Base-by-base conservation (phyloP, 2,329 filamentous ascomycete species). In the Colletotrichum scovillei region DNA sequence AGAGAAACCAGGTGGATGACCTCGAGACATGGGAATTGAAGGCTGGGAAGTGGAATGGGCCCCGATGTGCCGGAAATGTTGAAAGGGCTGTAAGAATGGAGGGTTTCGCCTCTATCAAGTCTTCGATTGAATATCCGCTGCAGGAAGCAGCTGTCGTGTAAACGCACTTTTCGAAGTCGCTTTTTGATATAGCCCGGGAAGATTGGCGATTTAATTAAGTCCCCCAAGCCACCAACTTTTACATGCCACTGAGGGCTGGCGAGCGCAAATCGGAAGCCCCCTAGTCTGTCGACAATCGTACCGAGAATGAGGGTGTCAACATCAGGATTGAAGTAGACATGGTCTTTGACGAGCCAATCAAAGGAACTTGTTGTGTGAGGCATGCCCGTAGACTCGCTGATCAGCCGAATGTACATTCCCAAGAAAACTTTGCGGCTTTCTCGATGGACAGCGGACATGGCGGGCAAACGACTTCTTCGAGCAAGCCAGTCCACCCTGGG, bases 391-490 rank as follows among this genome's bases (percentile, higher is more conserved):
- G 8, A 19, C 3, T 38, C n/a, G 32, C 26, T 24, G 14, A 12
- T 38, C 14, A 67, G 7, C 11, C 46, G 26, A 19, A 49, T 28
- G 35, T 71, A 59, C 8, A 62, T 22, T 22, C 49, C 56, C 1
- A 62, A n/a, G 24, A 71, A 71, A 4, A 26, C 32, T 4, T 42
- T 7, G n/a, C 69, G 64, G n/a, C 69, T 71, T 28, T 71, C 63
- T 11, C 12, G 26, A 49, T 67, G 67, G 32, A 71, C 22, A 1
- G 53, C 24, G 5, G 26, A 71, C 14, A 67, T 55, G 46, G 28
- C 63, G 56, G 69, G 56, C n/a, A 26, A 35, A 4, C 57, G 32
- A 30, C 63, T 52, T 11, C 16, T 56, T 57, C 57, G 28, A 14
- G 46, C 38, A 12, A 46, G 30, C 2, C 11, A 63, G 16, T 71